Conservation (phyloP, 371 early-diverging fungal species). For the Mortierella sp. region DNA sequence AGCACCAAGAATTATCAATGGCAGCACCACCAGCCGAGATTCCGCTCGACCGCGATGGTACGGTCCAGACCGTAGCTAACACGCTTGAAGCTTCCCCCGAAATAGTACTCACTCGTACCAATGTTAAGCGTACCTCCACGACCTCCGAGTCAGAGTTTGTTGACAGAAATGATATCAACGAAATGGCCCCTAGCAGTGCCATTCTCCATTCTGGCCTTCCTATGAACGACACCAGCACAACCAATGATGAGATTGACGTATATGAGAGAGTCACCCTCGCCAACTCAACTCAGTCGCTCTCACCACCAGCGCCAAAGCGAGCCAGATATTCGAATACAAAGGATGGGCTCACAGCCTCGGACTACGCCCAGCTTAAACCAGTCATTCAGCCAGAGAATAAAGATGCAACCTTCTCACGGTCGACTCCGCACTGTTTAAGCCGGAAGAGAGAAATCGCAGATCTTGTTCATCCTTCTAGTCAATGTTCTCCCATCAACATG, state of each 20-base stretch:
- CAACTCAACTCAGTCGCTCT: background rate
- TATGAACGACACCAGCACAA: constrained; percentile 34
- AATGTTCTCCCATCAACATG: constrained; percentile 13
- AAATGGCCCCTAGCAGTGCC: constrained; percentile 38
- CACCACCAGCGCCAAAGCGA: constrained; percentile 14
- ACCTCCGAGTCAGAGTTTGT: constrained; percentile 36
- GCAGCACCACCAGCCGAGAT: background rate
- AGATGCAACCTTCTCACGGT: constrained; percentile 13
- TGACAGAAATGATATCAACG: constrained; percentile 49
- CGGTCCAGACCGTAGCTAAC: constrained; percentile 20
- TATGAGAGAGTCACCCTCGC: constrained; percentile 2
- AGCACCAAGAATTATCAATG: background rate
- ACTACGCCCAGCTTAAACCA: constrained; percentile 37
- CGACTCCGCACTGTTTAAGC: constrained; percentile 9
- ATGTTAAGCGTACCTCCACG: constrained; percentile 21
- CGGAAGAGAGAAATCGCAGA: constrained; percentile 31
- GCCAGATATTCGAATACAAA: constrained; percentile 14
- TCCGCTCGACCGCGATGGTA: background rate
- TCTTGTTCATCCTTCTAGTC: constrained; percentile 17
- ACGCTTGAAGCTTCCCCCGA: constrained; percentile 29
- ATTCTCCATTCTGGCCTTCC: constrained; percentile 34
- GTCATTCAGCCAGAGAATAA: constrained; percentile 32
- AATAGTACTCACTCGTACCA: constrained; percentile 21
- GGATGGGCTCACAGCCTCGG: constrained; percentile 16
- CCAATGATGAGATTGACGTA: constrained; percentile 32